These are phyloP conservation scores for Conoideocrella luteorostrata DNA, from an alignment of 2,329 filamentous ascomycete species.

Conservation along the genomic window DNA sequence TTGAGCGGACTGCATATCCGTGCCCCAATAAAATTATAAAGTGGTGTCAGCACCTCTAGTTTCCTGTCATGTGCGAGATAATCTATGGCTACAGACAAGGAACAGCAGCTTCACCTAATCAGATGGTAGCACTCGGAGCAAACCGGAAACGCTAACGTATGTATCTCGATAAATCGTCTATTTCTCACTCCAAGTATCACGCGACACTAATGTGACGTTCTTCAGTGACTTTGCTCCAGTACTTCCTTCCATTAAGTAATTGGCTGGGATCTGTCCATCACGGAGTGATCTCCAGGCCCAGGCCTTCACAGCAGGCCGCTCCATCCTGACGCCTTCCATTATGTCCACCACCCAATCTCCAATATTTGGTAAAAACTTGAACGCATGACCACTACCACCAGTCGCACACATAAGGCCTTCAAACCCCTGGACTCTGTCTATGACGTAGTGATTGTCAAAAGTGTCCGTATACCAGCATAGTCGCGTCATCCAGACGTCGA, in stretches of 20 bases:
- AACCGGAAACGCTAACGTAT: no score
- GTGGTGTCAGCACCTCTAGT: no score
- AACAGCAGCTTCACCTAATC: no score
- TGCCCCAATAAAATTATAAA: no score
- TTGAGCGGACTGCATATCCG: no score
- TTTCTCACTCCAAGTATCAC: no score
- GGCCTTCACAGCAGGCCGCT: slow-evolving; percentile 1
- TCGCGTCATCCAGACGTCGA: slow-evolving; percentile 19
- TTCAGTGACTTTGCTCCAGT: not conserved
- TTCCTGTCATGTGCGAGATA: no score
- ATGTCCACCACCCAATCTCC: slow-evolving; percentile 47
- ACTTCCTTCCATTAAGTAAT: slow-evolving; percentile 7
- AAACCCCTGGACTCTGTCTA: slow-evolving; percentile 39
- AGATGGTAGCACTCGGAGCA: no score
- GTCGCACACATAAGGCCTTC: slow-evolving; percentile 55
- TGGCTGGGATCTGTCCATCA: not conserved
- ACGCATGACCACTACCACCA: slow-evolving; percentile 55
- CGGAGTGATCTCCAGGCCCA: slow-evolving; percentile 8
- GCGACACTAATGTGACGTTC: no score
- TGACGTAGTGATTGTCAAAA: slow-evolving; percentile 26
- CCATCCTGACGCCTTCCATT: slow-evolving; percentile 19
- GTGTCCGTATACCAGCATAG: slow-evolving; percentile 28
- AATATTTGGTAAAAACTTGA: slow-evolving; percentile 55
- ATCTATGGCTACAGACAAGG: no score
- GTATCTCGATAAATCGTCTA: no score